A percentile compares a stretch with the other conserved stretches of the same genome.
Conservation (phyloP, 2,329 filamentous ascomycete species). For the Aspergillus transmontanensis region DNA sequence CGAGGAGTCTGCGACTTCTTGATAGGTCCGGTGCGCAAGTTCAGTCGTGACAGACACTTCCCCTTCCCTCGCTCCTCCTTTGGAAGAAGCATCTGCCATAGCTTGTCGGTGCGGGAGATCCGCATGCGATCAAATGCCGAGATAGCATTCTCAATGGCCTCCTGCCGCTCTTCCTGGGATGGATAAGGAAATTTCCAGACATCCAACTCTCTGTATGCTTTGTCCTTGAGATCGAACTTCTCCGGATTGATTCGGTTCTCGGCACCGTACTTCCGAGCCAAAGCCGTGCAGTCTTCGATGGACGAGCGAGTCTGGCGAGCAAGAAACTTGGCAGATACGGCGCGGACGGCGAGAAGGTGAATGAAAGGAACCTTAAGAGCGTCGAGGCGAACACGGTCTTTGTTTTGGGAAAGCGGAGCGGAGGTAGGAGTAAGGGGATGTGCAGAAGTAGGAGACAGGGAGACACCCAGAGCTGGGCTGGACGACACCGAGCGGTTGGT, state of each 20-base stretch:
- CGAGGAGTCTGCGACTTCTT: slow-evolving; percentile 42
- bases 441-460: slow-evolving; percentile 40
- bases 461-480: slow-evolving; percentile 43
- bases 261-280: slow-evolving; percentile 57
- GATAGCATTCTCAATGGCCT: slow-evolving; percentile 64
- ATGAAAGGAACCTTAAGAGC: slow-evolving; percentile 50
- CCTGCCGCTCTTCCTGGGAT: slow-evolving; percentile 56
- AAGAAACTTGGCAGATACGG: slow-evolving; percentile 52
- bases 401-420: slow-evolving; percentile 39
- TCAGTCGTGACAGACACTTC: slow-evolving; percentile 61
- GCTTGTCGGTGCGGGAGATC: slow-evolving; percentile 60
- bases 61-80: slow-evolving; percentile 64
- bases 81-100: slow-evolving; percentile 65
- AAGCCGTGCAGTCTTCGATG: slow-evolving; percentile 49
- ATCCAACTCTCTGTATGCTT: slow-evolving; percentile 63
- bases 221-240: slow-evolving; percentile 60
- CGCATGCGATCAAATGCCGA: slow-evolving; percentile 65
- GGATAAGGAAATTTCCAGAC: slow-evolving; percentile 64
- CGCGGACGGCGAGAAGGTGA: slow-evolving; percentile 57
- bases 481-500: slow-evolving; percentile 44
- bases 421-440: slow-evolving; percentile 48
- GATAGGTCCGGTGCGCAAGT: slow-evolving; percentile 48
- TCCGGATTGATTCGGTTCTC: slow-evolving; percentile 51
- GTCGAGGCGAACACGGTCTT: slow-evolving; percentile 43
- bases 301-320: slow-evolving; percentile 51